Percentiles rank a stretch among this genome's conserved stretches.
Evolutionary conservation across 352 stramenopile genomes (phyloP).

Genomic region (Aphanomyces cochlioides): DNA sequence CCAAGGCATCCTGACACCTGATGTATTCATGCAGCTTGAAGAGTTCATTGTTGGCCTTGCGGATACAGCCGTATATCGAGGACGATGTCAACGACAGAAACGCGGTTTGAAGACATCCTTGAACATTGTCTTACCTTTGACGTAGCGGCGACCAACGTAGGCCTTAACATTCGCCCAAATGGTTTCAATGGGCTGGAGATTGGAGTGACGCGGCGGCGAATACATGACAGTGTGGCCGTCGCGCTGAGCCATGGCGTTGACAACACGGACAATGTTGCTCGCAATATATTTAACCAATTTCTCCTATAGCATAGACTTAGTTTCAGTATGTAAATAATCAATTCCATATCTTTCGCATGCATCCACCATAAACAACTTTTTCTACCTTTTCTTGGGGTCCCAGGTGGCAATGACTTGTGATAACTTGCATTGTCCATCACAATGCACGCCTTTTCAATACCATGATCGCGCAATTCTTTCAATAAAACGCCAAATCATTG

Average conservation of each 20-base stretch:
- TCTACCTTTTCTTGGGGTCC: slow-evolving; percentile 8
- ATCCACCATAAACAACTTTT: background rate
- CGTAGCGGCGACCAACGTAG: slow-evolving; percentile 30
- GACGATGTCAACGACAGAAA: too few species aligned
- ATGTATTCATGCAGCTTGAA: too few species aligned
- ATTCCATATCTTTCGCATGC: slow-evolving; percentile 11
- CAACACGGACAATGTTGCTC: background rate
- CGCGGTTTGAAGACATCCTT: background rate
- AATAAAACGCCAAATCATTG: slow-evolving; percentile 21
- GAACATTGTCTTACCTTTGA: background rate
- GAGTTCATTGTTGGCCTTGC: too few species aligned
- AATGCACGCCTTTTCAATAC: slow-evolving; percentile 19
- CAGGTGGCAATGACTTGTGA: slow-evolving; percentile 1
- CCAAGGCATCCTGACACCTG: too few species aligned
- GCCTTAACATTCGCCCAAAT: slow-evolving; percentile 34
- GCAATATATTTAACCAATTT: slow-evolving; percentile 1
- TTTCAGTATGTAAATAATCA: background rate
- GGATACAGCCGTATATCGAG: too few species aligned
- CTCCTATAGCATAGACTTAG: slow-evolving; percentile 14
- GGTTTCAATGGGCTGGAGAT: slow-evolving; percentile 33
- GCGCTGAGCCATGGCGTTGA: slow-evolving; percentile 19
- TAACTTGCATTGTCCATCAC: slow-evolving; percentile 34
- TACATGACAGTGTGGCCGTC: slow-evolving; percentile 1
- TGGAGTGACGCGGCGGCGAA: slow-evolving; percentile 31
- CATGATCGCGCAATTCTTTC: background rate